Evolutionary conservation across 805 yeast species (phyloP).

Genomic region (Debaryomyces maramus): DNA sequence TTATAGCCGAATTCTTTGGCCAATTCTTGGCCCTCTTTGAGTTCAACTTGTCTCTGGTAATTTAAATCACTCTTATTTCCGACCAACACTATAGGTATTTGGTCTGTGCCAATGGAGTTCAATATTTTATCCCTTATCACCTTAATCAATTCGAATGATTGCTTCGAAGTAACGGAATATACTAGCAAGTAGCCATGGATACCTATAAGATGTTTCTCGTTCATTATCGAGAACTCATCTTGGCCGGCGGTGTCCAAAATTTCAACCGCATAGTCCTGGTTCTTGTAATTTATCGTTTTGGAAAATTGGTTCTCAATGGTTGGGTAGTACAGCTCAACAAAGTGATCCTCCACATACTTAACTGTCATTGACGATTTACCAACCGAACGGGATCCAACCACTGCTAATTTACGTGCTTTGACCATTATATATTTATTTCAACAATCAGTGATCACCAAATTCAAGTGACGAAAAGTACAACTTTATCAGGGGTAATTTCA

Average conservation of each 20-base stretch:
- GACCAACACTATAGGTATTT: constrained; percentile 51
- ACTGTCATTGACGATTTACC: constrained; percentile 86
- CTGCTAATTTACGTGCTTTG: constrained; percentile 73
- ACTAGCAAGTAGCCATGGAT: constrained; percentile 82
- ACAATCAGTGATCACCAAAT: too few species aligned
- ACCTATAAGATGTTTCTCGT: constrained; percentile 75
- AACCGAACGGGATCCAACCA: constrained; percentile 85
- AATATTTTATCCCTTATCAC: constrained; percentile 81
- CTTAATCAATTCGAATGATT: constrained; percentile 73
- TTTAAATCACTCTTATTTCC: constrained; percentile 77
- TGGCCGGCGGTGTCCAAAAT: constrained; percentile 93
- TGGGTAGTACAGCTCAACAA: constrained; percentile 86
- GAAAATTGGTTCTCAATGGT: constrained; percentile 85
- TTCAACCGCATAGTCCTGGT: constrained; percentile 77
- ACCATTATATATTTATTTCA: too few species aligned
- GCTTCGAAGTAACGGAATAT: constrained; percentile 76
- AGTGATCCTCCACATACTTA: constrained; percentile 83
- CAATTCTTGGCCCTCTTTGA: constrained; percentile 50
- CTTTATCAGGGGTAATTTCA: too few species aligned
- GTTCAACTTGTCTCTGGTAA: constrained; percentile 59
- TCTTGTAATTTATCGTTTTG: constrained; percentile 65
- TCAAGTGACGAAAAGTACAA: too few species aligned
- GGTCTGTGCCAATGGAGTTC: constrained; percentile 57
- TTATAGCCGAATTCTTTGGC: constrained; percentile 46
- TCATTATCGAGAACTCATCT: constrained; percentile 81